Percentiles rank a stretch among this genome's conserved stretches.
Evolutionary conservation across 2,329 filamentous ascomycete species (phyloP).

Genomic region (Penicillium sp.): DNA sequence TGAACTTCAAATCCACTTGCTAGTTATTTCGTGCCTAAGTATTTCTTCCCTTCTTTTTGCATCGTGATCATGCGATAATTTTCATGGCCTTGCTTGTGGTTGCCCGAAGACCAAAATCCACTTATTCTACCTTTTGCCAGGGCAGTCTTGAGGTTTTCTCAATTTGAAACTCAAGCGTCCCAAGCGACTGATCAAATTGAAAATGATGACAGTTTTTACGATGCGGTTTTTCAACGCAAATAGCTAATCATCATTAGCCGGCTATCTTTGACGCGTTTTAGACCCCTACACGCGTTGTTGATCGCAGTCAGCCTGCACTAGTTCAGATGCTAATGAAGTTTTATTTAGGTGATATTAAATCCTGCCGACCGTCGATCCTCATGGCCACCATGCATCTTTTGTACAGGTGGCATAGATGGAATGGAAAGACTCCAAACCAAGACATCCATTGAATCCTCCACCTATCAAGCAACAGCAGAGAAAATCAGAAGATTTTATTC

Average conservation of each 20-base stretch:
- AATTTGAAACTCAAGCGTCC: no score
- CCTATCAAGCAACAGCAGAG: not conserved
- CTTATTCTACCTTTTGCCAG: no score
- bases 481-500: not conserved
- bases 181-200: not conserved
- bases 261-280: not conserved
- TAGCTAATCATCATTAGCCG: not conserved
- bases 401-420: not conserved
- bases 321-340: not conserved
- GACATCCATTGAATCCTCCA: not conserved
- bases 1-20: no score
- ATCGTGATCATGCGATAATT: no score
- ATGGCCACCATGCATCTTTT: not conserved
- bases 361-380: not conserved
- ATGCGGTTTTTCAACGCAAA: not conserved
- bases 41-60: no score
- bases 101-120: no score
- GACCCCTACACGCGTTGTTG: not conserved
- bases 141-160: no score
- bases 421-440: not conserved
- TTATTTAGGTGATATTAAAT: not conserved
- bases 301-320: not conserved
- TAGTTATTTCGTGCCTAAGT: no score
- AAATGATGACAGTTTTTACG: not conserved
- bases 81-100: no score